Evolutionary conservation across 345 rosid species (phyloP), one percentile per base, ranked within the genome.

Genomic region (Limnanthes douglasii): DNA sequence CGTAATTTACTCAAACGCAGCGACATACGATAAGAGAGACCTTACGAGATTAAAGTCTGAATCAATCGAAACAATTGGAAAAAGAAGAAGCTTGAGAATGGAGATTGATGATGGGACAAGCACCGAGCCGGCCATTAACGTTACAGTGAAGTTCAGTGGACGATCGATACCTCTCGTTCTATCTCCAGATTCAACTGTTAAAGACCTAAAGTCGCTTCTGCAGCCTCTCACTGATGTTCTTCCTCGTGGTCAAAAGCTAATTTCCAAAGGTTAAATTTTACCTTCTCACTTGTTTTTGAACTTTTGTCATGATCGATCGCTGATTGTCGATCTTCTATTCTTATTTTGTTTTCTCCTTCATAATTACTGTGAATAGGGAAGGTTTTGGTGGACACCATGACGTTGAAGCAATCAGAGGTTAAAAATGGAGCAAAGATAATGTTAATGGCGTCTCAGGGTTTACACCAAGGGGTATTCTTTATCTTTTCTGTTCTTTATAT

Each of bases 161-260:
- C 65, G 60, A 53, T 58, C 72, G 24, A 71, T 83, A 23, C 74
- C 86, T 1, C 26, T 76, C 8, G 50, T 76, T 3, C 25, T 69
- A n/a, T 57, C 83, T 4, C 26, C 39, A 14, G 78, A 79, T 35
- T 44, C 65, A 28, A 63, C 72, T 4, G 37, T 69, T 51, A 61
- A 62, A 58, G 70, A 69, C 18, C 59, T 88, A 15, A 88, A 88
- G 53, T 59, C 68, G 22, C 71, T 64, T 46, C 88, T 82, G 17
- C 85, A 75, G 49, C 69, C 93, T 6, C 73, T 75, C 66, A 88
- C 97, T 48, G 59, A 82, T 35, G 95, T 88, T 45, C 95, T 88
- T 50, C 78, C 95, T 23, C 95, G 95, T 8, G 97, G 97, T 19
- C 97, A 82, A 49, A 82, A 75, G 61, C 80, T 86, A 66, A 86